Conservation (phyloP, 495 filamentous ascomycete genomes). For the Cercophora samala region DNA sequence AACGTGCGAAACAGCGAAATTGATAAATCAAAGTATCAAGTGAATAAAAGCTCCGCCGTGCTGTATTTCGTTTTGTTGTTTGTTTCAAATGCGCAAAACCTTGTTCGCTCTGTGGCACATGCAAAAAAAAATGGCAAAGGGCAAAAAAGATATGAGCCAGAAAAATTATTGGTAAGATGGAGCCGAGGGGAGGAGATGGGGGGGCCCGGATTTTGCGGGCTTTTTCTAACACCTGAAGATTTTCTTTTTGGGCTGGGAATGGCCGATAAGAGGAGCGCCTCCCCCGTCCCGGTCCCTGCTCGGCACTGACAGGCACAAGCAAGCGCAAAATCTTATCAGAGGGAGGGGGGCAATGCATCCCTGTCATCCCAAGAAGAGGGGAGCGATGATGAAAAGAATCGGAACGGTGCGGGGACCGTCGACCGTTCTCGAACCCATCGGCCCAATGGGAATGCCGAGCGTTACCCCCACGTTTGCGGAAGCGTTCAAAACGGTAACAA, state of each 20-base stretch:
- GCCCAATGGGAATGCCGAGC: slow-evolving; percentile 10
- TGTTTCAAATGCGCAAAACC: not conserved
- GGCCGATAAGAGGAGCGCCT: not conserved
- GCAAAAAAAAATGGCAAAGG: slow-evolving; percentile 9
- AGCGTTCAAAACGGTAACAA: not conserved
- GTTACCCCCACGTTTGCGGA: not conserved
- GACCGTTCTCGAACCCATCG: slow-evolving; percentile 10
- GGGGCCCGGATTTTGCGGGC: slow-evolving; percentile 14
- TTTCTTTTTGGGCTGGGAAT: not conserved
- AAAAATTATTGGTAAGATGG: not conserved
- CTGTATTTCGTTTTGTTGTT: not conserved
- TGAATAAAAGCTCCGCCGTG: not conserved
- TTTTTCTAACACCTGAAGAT: slow-evolving; percentile 11
- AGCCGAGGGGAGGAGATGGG: slow-evolving; percentile 3
- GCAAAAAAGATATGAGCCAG: slow-evolving; percentile 2
- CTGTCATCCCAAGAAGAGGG: slow-evolving; percentile 10
- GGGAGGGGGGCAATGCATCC: slow-evolving; percentile 7
- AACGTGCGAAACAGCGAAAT: slow-evolving; percentile 3
- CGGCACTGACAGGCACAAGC: slow-evolving; percentile 5
- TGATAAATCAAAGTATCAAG: slow-evolving; percentile 20
- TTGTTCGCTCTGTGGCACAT: slow-evolving; percentile 14
- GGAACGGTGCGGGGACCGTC: slow-evolving; percentile 7
- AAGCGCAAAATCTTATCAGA: slow-evolving; percentile 25
- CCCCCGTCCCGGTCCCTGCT: not conserved
- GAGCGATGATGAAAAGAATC: slow-evolving; percentile 18